Evolutionary conservation across 176 grass and related monocot species (phyloP).

Genomic region (Triticum urartu): DNA sequence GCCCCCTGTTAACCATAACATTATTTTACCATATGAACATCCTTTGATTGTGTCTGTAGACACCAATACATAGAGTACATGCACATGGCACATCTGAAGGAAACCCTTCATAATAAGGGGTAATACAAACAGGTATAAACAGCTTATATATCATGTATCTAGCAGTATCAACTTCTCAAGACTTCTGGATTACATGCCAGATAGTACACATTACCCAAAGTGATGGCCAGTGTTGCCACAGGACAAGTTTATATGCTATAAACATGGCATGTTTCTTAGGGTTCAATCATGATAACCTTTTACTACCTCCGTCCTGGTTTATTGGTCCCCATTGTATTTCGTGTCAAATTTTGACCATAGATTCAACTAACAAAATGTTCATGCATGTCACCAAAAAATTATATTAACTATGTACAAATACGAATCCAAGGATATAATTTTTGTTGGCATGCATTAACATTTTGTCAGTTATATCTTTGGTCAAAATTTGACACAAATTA

Average conservation of each 20-base stretch:
- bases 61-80: background rate
- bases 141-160: constrained; percentile 1
- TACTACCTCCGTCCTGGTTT: background rate
- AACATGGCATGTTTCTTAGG: background rate
- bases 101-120: background rate
- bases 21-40: background rate
- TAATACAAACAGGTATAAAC: background rate
- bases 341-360: too few species aligned
- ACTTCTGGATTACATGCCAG: constrained; percentile 1
- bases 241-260: background rate
- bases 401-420: too few species aligned
- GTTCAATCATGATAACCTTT: background rate
- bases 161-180: background rate
- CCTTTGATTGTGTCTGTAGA: background rate
- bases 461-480: too few species aligned
- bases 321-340: too few species aligned
- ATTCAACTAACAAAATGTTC: too few species aligned
- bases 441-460: too few species aligned
- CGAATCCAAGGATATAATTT: too few species aligned
- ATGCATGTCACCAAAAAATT: too few species aligned
- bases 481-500: too few species aligned
- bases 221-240: background rate
- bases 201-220: background rate
- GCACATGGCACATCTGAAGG: background rate
- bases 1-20: background rate